A percentile compares a stretch with the other conserved stretches of the same genome.
phyloP scores from a whole-genome alignment of 306 rosid species.

The Hippophae tibetana region DNA sequence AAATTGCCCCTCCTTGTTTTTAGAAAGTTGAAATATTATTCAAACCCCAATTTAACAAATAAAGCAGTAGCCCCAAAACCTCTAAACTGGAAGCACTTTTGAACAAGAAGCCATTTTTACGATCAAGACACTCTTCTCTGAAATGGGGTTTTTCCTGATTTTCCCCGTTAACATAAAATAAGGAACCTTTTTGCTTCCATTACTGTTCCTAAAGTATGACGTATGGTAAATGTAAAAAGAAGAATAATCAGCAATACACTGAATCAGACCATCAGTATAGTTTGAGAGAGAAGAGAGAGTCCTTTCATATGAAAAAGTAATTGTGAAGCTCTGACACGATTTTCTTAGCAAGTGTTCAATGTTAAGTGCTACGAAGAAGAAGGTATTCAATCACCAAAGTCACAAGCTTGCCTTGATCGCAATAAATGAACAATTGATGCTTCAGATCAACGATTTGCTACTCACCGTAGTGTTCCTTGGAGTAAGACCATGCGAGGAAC shows the following conservation, averaged over 20 bases:
- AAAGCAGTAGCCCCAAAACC: too few relatives aligned
- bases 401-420: slow-evolving; percentile 36
- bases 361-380: slow-evolving; percentile 15
- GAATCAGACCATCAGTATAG: neutral
- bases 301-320: neutral
- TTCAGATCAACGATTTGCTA: slow-evolving; percentile 18
- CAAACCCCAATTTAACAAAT: too few relatives aligned
- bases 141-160: too few relatives aligned
- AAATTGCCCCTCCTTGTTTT: too few relatives aligned
- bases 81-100: too few relatives aligned
- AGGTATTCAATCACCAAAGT: slow-evolving; percentile 13
- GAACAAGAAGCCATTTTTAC: too few relatives aligned
- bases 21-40: neutral
- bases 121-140: too few relatives aligned
- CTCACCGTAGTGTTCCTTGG: slow-evolving; percentile 1
- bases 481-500: slow-evolving; percentile 15
- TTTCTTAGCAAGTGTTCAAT: slow-evolving; percentile 17
- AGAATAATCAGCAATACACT: neutral
- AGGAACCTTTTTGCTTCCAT: too few relatives aligned
- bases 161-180: too few relatives aligned
- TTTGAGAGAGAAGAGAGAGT: neutral
- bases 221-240: neutral
- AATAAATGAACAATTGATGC: slow-evolving; percentile 30
- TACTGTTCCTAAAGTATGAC: too few relatives aligned
- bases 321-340: slow-evolving; percentile 24